A percentile compares a stretch with the other conserved stretches of the same genome.
Conservation (phyloP, 2,329 filamentous ascomycete species). For the Sarocladium strictum region DNA sequence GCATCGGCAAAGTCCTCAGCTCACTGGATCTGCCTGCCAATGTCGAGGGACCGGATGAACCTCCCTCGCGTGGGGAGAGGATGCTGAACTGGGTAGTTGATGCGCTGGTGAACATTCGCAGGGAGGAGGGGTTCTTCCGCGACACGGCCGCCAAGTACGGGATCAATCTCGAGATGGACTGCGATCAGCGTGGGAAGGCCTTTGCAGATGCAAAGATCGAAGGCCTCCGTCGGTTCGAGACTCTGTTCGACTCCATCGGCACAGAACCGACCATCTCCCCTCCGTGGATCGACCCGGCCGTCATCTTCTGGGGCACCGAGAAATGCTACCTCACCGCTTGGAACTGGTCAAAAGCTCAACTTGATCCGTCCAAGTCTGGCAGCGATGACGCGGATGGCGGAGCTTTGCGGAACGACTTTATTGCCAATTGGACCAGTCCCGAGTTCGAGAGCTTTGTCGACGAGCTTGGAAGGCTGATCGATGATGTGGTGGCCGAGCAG, state of each 20-base stretch:
- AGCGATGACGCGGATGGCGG: slow-evolving; percentile 57
- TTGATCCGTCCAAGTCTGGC: slow-evolving; percentile 14
- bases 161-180: slow-evolving; percentile 39
- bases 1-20: slow-evolving; percentile 57
- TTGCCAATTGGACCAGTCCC: slow-evolving; percentile 60
- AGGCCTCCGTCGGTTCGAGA: slow-evolving; percentile 31
- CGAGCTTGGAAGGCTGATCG: slow-evolving; percentile 46
- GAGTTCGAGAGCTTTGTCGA: slow-evolving; percentile 57
- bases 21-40: neutral
- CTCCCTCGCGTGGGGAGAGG: slow-evolving; percentile 19
- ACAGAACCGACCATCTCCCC: slow-evolving; percentile 37
- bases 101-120: slow-evolving; percentile 59
- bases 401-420: slow-evolving; percentile 57
- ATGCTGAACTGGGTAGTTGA: slow-evolving; percentile 58
- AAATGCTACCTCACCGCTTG: slow-evolving; percentile 56
- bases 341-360: slow-evolving; percentile 41
- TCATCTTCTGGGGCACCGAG: slow-evolving; percentile 75
- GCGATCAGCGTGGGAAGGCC: slow-evolving; percentile 18
- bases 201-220: slow-evolving; percentile 28
- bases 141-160: slow-evolving; percentile 55
- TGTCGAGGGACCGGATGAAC: neutral
- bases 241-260: slow-evolving; percentile 49
- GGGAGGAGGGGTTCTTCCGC: slow-evolving; percentile 63
- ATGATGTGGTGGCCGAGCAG: slow-evolving; percentile 41
- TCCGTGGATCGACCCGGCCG: slow-evolving; percentile 57